Base-by-base conservation (phyloP, 306 rosid genomes). In the Castanopsis chinensis region DNA sequence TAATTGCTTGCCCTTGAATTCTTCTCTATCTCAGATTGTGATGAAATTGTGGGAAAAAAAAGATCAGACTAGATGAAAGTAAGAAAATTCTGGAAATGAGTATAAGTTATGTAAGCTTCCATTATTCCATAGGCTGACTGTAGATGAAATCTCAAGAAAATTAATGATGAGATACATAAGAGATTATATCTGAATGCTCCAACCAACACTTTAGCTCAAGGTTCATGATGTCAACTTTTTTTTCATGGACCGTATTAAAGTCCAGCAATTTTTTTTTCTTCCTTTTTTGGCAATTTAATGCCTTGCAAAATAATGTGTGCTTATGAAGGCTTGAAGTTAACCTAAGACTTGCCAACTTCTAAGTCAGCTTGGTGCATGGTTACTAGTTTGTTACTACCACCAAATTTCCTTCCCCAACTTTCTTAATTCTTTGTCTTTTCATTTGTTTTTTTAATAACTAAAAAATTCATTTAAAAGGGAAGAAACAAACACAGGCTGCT, bases 1-100 rank as follows among this genome's bases (percentile, higher is more conserved):
- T 58, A 64, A 73, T 74, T 84, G 65, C 25, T 71, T 78, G n/a
- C 76, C 51, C 76, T 69, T 12, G 58, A 69, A 37, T 75, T 81
- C 51, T 64, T 77, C 52, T 57, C 60, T 69, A 28, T 72, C 25
- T 55, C 45, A 35, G 59, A 35, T 25, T 59, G 68, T 55, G 17
- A 59, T 55, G 63, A 33, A 19, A 73, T 77, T 69, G 85, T 57
- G 35, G 12, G 33, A 9, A 57, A 77, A n/a, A 25, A 74, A 69
- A 73, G 69, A 30, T 79, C 59, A 69, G 59, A 54, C 57, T 35
- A 73, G 64, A 13, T 67, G 78, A 78, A 58, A 70, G 83, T 70
- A 57, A 56, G 32, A 56, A 76, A 70, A 43, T 41, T 43, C 49
- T 27, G 14, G 45, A 35, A 27, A 21, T 13, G 75, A 55, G 74